A percentile compares a stretch with the other conserved stretches of the same genome.
These are phyloP conservation scores for Cucumis cinereus DNA, from an alignment of 306 rosid species.

Conservation along the genomic window DNA sequence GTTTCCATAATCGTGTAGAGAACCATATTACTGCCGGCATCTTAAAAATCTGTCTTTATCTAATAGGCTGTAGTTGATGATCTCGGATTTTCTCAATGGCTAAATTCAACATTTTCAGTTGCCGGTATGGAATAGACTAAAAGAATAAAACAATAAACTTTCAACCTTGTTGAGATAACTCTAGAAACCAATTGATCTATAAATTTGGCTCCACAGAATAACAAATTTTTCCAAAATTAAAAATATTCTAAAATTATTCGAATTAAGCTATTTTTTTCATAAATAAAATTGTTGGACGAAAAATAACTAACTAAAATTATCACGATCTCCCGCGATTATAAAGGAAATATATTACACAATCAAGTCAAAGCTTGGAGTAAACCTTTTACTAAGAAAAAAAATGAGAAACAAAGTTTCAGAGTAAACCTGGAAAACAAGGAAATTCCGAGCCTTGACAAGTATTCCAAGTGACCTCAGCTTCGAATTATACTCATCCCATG, in stretches of 20 bases:
- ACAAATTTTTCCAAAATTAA: background rate
- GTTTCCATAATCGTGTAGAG: background rate
- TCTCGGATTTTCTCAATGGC: background rate
- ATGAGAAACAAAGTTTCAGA: background rate
- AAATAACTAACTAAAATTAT: background rate
- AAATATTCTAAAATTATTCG: background rate
- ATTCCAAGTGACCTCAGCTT: constrained; percentile 72
- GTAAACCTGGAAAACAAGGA: constrained; percentile 87
- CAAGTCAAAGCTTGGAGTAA: background rate
- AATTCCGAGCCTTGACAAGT: constrained; percentile 95
- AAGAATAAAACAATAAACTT: background rate
- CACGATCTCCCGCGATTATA: background rate
- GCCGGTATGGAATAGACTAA: background rate
- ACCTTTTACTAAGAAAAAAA: background rate
- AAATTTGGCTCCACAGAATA: background rate
- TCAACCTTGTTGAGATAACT: background rate
- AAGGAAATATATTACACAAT: background rate
- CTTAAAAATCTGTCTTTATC: background rate
- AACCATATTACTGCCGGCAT: background rate
- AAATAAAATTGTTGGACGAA: background rate
- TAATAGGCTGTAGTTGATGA: background rate
- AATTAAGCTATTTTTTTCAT: background rate
- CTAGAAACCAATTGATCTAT: background rate
- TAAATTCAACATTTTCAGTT: background rate
- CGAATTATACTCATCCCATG: constrained; percentile 66